Base-by-base conservation (phyloP, 257 asterid genomes). In the Ophiorrhiza pumila region DNA sequence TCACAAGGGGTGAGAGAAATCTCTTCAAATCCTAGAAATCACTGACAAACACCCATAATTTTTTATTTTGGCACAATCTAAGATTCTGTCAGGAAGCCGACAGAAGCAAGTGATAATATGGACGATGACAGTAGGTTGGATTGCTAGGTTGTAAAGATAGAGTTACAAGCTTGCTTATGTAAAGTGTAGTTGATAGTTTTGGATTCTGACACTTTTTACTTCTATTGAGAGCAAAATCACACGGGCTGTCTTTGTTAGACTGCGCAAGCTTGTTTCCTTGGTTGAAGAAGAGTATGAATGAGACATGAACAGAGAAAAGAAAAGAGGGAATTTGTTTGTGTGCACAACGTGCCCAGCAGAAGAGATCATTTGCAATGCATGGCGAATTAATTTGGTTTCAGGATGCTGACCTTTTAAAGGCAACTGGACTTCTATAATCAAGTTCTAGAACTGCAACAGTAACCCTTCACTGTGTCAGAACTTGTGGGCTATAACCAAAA, bases 1-100 rank as follows among this genome's bases (percentile, higher is more conserved):
- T 73, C 83, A 56, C 77, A 77, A 64, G 86, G 85, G 8, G 68
- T 78, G 80, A 85, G 91, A 73, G 88, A 83, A 68, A 66, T 77
- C 35, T 77, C 90, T 69, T 78, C 91, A 23, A 65, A 78, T 34
- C 89, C 83, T 62, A 78, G 93, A 71, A 82, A 64, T n/a, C 53
- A 37, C 52, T 64, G 52, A 64, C 4, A 37, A 3, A 37, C 3
- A 3, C 42, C 42, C 7, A 37, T 37, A 37, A n/a, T n/a, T n/a
- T n/a, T n/a, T n/a, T 37, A 37, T 37, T 37, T 6, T 37, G 42
- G 42, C 42, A 37, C 42, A 37, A 37, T 37, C 42, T 37, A 37
- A 37, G 42, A 37, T 37, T 37, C 7, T 37, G 42, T 37, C 42
- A 3, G 3, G 42, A 37, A 37, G 42, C 42, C 3, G 42, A 37